Evolutionary conservation across 1,139 yeast species (phyloP).

Genomic region (Yamadazyma dendronema): DNA sequence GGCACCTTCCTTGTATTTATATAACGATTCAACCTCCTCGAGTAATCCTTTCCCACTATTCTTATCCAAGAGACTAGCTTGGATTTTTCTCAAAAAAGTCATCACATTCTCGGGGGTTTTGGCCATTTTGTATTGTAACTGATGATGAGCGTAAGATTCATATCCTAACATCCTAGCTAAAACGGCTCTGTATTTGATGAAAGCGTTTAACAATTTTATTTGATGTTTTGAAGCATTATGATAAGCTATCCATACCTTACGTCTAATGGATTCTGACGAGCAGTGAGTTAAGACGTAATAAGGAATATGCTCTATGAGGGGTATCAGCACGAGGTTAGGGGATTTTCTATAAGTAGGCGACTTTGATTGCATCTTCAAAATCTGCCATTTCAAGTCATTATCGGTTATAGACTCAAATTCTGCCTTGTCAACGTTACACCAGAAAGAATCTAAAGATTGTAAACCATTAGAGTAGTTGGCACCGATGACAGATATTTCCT

Average conservation of each 20-base stretch:
- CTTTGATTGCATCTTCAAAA: slow-evolving; percentile 25
- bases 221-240: slow-evolving; percentile 63
- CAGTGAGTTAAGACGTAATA: slow-evolving; percentile 64
- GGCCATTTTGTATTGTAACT: slow-evolving; percentile 89
- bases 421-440: slow-evolving; percentile 33
- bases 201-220: slow-evolving; percentile 52
- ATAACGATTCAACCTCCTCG: slow-evolving; percentile 52
- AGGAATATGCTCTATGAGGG: slow-evolving; percentile 69
- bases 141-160: slow-evolving; percentile 73
- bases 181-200: slow-evolving; percentile 65
- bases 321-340: slow-evolving; percentile 35
- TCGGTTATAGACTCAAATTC: slow-evolving; percentile 34
- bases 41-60: slow-evolving; percentile 52
- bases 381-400: slow-evolving; percentile 23
- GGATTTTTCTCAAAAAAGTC: slow-evolving; percentile 62
- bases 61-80: slow-evolving; percentile 25
- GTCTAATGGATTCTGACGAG: slow-evolving; percentile 55
- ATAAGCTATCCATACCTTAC: slow-evolving; percentile 70
- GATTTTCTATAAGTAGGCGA: slow-evolving; percentile 13
- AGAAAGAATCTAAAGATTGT: slow-evolving; percentile 39
- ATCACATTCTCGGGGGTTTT: slow-evolving; percentile 73
- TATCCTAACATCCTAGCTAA: slow-evolving; percentile 77
- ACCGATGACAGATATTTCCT: slow-evolving; percentile 77
- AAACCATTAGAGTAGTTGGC: slow-evolving; percentile 70
- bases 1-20: slow-evolving; percentile 32